phyloP scores from a whole-genome alignment of 2,329 filamentous ascomycete genomes.

The Leptographium flavum region DNA sequence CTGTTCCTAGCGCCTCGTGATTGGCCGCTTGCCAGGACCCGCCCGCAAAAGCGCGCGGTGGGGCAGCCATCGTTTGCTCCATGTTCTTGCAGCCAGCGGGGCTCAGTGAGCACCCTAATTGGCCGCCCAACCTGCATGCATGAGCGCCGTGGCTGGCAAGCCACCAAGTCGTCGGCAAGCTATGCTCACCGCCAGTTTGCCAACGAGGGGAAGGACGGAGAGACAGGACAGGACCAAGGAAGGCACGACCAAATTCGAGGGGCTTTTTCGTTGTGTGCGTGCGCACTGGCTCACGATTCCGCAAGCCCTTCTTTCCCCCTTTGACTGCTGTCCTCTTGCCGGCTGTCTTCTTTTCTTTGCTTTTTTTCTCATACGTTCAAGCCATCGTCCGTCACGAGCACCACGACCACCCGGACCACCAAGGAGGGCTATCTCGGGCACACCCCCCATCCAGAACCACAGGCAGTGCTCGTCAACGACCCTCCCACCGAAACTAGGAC shows the following conservation, averaged over 20 bases:
- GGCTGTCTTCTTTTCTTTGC: too few relatives aligned
- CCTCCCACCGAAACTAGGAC: background rate
- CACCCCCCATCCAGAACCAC: too few relatives aligned
- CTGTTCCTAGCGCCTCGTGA: conserved; percentile 6
- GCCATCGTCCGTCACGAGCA: too few relatives aligned
- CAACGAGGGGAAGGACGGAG: background rate
- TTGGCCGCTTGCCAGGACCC: conserved; percentile 6
- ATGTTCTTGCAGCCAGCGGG: conserved; percentile 8
- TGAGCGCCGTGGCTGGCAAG: conserved; percentile 12
- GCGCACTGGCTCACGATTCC: too few relatives aligned
- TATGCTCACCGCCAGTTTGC: conserved; percentile 11
- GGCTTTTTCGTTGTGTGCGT: background rate
- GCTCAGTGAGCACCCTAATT: conserved; percentile 3
- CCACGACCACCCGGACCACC: too few relatives aligned
- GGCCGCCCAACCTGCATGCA: conserved; percentile 8
- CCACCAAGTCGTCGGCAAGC: conserved; percentile 5
- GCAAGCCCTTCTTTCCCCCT: too few relatives aligned
- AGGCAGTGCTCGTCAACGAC: background rate
- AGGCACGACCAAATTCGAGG: background rate
- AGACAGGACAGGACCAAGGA: background rate
- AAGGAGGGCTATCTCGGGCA: too few relatives aligned
- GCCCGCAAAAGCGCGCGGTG: background rate
- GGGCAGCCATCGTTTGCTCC: conserved; percentile 8
- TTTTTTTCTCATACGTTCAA: too few relatives aligned
- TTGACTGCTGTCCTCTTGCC: too few relatives aligned